Conservation (phyloP, 2,329 filamentous ascomycete species). For the Aspergillus pseudoterreus region DNA sequence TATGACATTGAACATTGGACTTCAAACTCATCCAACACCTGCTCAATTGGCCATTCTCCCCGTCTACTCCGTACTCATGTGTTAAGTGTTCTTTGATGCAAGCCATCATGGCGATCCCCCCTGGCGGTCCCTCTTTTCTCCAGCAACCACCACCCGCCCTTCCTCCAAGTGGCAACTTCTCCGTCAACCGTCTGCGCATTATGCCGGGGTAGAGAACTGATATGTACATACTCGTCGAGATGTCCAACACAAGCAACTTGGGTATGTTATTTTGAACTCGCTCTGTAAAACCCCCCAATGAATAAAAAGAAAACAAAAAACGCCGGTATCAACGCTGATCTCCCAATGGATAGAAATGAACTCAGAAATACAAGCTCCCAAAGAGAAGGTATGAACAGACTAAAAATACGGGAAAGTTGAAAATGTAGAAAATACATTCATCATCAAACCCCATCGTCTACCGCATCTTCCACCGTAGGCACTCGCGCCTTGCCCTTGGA, state of each 20-base stretch:
- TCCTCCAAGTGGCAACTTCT: too few species aligned
- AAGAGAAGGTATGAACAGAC: not conserved
- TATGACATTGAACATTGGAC: not conserved
- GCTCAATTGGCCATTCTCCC: too few species aligned
- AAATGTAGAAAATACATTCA: not conserved
- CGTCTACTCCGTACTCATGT: too few species aligned
- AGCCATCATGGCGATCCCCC: not conserved
- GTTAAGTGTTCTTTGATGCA: too few species aligned
- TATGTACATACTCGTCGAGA: not conserved
- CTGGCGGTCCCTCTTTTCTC: not conserved
- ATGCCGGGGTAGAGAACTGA: not conserved
- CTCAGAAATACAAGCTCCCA: not conserved
- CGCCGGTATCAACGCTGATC: slow-evolving; percentile 7
- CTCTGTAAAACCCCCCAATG: slow-evolving; percentile 3
- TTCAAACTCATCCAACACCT: too few species aligned
- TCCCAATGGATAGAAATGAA: not conserved
- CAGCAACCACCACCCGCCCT: not conserved
- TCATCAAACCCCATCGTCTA: slow-evolving; percentile 25
- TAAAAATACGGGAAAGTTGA: not conserved
- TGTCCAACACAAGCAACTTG: slow-evolving; percentile 8
- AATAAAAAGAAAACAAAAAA: slow-evolving; percentile 4
- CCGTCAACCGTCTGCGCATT: too few species aligned
- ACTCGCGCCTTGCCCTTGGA: slow-evolving; percentile 33
- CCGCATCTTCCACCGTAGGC: slow-evolving; percentile 34
- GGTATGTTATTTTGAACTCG: slow-evolving; percentile 16